Evolutionary conservation across 345 rosid species (phyloP).

Genomic region (Eucalyptus sp.): DNA sequence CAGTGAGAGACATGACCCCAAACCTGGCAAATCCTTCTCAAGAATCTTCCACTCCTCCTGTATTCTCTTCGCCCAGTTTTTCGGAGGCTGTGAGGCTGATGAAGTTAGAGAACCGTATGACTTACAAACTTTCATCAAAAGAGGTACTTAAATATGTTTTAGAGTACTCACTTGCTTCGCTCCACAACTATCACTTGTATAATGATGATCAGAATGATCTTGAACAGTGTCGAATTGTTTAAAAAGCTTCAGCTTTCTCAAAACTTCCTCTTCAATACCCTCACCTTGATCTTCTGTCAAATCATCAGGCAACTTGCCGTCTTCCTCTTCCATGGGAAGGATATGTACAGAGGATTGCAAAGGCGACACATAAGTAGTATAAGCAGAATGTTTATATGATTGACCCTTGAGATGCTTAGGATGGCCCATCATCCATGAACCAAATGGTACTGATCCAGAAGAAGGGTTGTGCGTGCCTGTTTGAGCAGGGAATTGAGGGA

Average conservation of each 20-base stretch:
- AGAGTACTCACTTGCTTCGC: slow-evolving; percentile 38
- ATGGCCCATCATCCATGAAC: neutral
- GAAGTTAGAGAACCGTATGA: neutral
- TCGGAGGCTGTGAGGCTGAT: slow-evolving; percentile 33
- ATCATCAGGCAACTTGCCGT: neutral
- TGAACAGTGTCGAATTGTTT: slow-evolving; percentile 73
- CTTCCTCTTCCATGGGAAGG: slow-evolving; percentile 17
- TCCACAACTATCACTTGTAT: slow-evolving; percentile 15
- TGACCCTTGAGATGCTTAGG: neutral
- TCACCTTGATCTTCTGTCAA: slow-evolving; percentile 9
- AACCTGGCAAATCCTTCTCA: slow-evolving; percentile 88
- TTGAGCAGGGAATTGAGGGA: neutral
- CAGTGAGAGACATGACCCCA: neutral
- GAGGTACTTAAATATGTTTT: neutral
- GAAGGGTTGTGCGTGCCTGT: neutral
- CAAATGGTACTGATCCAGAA: neutral
- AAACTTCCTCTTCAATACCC: slow-evolving; percentile 29
- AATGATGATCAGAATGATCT: slow-evolving; percentile 62
- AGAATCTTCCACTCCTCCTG: slow-evolving; percentile 87
- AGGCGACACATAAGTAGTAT: neutral
- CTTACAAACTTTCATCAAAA: neutral
- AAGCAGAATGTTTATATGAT: neutral
- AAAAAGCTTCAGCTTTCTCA: slow-evolving; percentile 42
- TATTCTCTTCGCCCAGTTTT: slow-evolving; percentile 62
- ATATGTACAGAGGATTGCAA: neutral